phyloP scores from a whole-genome alignment of 2,329 filamentous ascomycete species.

The Exophiala mesophila region DNA sequence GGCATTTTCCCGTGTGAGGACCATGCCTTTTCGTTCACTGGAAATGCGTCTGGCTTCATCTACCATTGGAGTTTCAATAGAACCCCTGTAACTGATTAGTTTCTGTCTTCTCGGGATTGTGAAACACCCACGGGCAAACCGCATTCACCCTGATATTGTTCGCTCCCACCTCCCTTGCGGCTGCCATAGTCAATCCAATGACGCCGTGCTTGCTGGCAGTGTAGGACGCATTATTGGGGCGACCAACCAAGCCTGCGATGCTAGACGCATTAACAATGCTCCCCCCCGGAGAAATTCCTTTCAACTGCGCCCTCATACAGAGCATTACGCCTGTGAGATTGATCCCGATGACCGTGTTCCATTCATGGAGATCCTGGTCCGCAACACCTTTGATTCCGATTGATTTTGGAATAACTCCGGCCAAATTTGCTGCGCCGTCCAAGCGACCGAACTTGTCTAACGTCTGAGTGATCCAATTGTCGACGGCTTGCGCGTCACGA shows the following conservation, averaged over 20 bases:
- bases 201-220: conserved; percentile 39
- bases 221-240: conserved; percentile 38
- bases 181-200: conserved; percentile 34
- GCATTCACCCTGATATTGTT: not conserved
- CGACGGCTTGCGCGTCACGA: not conserved
- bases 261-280: conserved; percentile 40
- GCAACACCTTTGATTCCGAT: not conserved
- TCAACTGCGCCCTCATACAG: conserved; percentile 23
- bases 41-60: not conserved
- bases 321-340: conserved; percentile 21
- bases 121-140: conserved; percentile 2
- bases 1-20: not conserved
- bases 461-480: not conserved
- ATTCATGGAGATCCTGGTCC: not conserved
- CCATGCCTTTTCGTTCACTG: not conserved
- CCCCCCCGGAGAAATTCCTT: conserved; percentile 9
- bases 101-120: not conserved
- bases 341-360: conserved; percentile 12
- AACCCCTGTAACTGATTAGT: not conserved
- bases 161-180: conserved; percentile 8
- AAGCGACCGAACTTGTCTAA: not conserved
- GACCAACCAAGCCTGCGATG: conserved; percentile 33
- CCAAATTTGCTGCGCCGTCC: not conserved
- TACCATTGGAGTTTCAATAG: conserved; percentile 5
- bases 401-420: not conserved